Conservation (phyloP, 441 rosid genomes). For the Isatis lusitanica region DNA sequence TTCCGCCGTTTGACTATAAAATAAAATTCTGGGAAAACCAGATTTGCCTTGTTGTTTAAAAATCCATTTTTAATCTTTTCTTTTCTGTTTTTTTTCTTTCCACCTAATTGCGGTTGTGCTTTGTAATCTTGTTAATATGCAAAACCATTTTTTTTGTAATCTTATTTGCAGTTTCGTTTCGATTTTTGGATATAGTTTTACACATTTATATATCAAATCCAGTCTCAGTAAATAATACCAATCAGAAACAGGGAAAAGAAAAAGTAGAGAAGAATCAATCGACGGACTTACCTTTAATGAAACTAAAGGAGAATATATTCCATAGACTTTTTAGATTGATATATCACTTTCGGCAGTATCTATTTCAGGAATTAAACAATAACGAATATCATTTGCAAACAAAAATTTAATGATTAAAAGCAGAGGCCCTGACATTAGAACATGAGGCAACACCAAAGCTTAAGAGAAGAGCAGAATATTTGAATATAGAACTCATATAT, state of each 20-base stretch:
- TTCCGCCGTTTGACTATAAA: slow-evolving; percentile 38
- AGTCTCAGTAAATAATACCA: not conserved
- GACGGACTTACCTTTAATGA: not conserved
- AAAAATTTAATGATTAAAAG: slow-evolving; percentile 13
- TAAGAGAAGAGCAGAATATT: not conserved
- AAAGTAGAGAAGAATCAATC: slow-evolving; percentile 1
- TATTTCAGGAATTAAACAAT: not conserved
- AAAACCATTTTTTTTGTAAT: not conserved
- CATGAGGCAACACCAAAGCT: slow-evolving; percentile 10
- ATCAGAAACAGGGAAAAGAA: not conserved
- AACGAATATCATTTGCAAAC: not conserved
- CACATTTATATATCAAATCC: not conserved
- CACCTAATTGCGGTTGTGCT: slow-evolving; percentile 6
- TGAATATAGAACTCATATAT: not conserved
- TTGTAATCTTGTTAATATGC: slow-evolving; percentile 35
- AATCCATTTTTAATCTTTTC: slow-evolving; percentile 6
- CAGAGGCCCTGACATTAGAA: slow-evolving; percentile 9
- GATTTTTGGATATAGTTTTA: not conserved
- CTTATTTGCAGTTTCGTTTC: slow-evolving; percentile 6
- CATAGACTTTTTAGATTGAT: not conserved
- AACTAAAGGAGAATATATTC: slow-evolving; percentile 24
- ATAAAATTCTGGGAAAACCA: not conserved
- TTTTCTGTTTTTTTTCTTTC: not conserved
- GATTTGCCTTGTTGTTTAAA: not conserved
- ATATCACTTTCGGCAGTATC: slow-evolving; percentile 21